These are phyloP conservation scores for Aphanoascus verrucosus DNA, from an alignment of 2,329 filamentous ascomycete genomes.

Conservation along the genomic window DNA sequence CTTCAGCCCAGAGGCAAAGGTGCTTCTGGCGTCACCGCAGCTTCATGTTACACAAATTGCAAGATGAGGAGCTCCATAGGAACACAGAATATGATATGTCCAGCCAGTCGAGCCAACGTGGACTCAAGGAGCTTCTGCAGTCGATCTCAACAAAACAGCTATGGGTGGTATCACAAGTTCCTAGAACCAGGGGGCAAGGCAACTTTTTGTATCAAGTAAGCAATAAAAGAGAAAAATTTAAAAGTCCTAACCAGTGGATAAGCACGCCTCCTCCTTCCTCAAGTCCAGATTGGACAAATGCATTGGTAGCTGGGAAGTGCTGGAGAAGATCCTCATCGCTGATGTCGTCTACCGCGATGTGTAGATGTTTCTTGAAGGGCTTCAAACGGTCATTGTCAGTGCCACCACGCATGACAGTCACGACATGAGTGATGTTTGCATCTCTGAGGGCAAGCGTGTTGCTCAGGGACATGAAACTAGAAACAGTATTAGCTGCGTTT, in stretches of 20 bases:
- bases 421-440: conserved; percentile 73
- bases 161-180: conserved; percentile 3
- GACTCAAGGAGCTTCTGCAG: not conserved
- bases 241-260: conserved; percentile 55
- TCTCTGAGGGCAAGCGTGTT: conserved; percentile 59
- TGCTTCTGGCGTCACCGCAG: not conserved
- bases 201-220: conserved; percentile 12
- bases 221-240: not conserved
- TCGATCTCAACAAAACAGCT: not conserved
- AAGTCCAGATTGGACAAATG: conserved; percentile 72
- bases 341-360: conserved; percentile 80
- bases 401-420: conserved; percentile 65
- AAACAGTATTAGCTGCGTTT: conserved; percentile 3
- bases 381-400: conserved; percentile 47
- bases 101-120: not conserved
- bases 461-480: conserved; percentile 67
- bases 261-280: conserved; percentile 48
- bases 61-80: not conserved
- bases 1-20: not conserved
- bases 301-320: conserved; percentile 65
- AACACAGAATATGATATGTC: not conserved
- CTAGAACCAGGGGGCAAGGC: conserved; percentile 1
- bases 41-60: conserved; percentile 3
- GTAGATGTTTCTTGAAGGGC: conserved; percentile 61
- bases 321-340: conserved; percentile 78